Evolutionary conservation across 2,329 filamentous ascomycete species (phyloP).

Genomic region (Fusarium mangiferae): DNA sequence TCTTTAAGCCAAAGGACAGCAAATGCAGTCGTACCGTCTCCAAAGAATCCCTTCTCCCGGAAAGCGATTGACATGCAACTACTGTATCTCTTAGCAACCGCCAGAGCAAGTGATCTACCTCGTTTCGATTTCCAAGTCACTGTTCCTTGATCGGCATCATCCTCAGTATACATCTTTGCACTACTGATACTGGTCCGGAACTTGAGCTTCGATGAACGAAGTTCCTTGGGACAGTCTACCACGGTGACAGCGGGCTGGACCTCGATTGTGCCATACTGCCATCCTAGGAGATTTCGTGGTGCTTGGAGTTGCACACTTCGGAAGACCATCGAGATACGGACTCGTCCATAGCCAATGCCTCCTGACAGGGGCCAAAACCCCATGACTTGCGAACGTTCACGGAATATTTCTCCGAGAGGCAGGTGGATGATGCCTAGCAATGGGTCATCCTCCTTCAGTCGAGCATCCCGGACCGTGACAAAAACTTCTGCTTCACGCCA

Average conservation of each 20-base stretch:
- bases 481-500: conserved; percentile 75
- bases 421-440: conserved; percentile 77
- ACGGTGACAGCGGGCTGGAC: conserved; percentile 62
- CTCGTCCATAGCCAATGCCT: conserved; percentile 77
- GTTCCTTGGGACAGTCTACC: conserved; percentile 57
- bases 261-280: conserved; percentile 78
- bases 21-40: conserved; percentile 69
- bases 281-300: conserved; percentile 69
- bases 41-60: conserved; percentile 53
- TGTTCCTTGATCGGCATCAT: conserved; percentile 49
- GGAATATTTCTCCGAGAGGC: conserved; percentile 70
- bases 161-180: conserved; percentile 65
- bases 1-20: conserved; percentile 75
- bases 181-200: conserved; percentile 66
- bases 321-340: conserved; percentile 78
- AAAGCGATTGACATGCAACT: conserved; percentile 67
- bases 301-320: conserved; percentile 73
- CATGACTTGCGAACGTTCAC: conserved; percentile 71
- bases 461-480: conserved; percentile 72
- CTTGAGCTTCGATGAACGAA: conserved; percentile 65
- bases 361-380: conserved; percentile 74
- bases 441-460: conserved; percentile 75
- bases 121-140: conserved; percentile 64
- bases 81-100: conserved; percentile 69
- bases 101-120: conserved; percentile 56